Conservation (phyloP, 2,329 filamentous ascomycete species). For the Raffaelea deltoideospora region DNA sequence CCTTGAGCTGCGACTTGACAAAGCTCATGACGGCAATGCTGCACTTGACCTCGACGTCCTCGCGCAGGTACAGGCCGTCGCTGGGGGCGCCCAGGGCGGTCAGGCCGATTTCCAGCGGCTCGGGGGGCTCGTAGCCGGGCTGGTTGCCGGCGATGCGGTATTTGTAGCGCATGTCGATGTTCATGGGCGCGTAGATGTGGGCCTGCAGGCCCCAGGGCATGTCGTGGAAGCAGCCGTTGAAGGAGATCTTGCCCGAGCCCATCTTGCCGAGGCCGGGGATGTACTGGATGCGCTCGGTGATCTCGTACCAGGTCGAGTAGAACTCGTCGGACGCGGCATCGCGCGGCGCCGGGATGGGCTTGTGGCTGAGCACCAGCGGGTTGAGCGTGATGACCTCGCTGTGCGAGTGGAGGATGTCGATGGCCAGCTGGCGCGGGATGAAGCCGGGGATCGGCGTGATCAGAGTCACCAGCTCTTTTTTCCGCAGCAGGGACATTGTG, state of each 20-base stretch:
- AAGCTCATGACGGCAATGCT: conserved; percentile 50
- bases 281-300: conserved; percentile 52
- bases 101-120: conserved; percentile 45
- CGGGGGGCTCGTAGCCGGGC: conserved; percentile 45
- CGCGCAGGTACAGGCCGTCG: conserved; percentile 52
- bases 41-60: conserved; percentile 57
- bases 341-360: conserved; percentile 50
- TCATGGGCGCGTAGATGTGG: conserved; percentile 54
- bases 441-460: conserved; percentile 55
- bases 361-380: conserved; percentile 49
- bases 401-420: conserved; percentile 58
- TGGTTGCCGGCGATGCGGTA: conserved; percentile 57
- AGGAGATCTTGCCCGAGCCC: conserved; percentile 49
- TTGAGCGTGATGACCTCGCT: conserved; percentile 57
- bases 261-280: conserved; percentile 51
- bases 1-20: conserved; percentile 51
- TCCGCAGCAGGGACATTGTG: conserved; percentile 29
- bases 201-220: conserved; percentile 59
- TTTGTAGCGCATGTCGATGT: conserved; percentile 51
- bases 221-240: conserved; percentile 58
- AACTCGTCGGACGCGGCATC: conserved; percentile 54
- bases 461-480: conserved; percentile 51
- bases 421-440: conserved; percentile 55
- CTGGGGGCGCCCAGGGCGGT: conserved; percentile 41
- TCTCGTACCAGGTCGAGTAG: conserved; percentile 63